Base-by-base conservation (phyloP, 2,329 filamentous ascomycete genomes). In the Podosphaera aphanis region DNA sequence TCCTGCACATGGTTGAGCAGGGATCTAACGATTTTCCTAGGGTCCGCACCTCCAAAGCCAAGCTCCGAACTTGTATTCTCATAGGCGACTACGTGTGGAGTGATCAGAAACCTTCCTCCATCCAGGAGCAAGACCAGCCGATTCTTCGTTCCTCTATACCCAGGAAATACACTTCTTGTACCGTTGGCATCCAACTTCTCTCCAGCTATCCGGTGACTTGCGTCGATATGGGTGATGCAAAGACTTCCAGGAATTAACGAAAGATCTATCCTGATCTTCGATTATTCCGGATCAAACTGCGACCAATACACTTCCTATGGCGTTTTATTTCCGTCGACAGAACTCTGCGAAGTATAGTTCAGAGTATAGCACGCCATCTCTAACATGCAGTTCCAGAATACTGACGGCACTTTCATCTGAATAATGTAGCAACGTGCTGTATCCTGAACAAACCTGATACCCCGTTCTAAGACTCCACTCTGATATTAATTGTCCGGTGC, bases 141-240 rank as follows among this genome's bases (percentile, higher is more conserved):
- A 27, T 42, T 42, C 2, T 42, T 42, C 2, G 20, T 42, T 23
- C 39, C 39, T 42, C 39, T 23, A 27, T 25, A 42, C 6, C 39
- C 39, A 42, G 27, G 8, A 42, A 42, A 42, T n/a, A 42, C 20
- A 42, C 39, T 42, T 42, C 39, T 42, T 27, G 39, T 42, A 23
- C 39, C 39, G 20, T 42, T 42, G 8, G 5, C 39, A n/a, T 42
- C 8, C 20, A n/a, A 42, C 15, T 42, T 39, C 21, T 42, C 39
- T 5, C 39, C 20, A 27, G 21, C 20, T 42, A 42, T 27, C 11
- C 19, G 20, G 19, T 42, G 39, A 27, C 20, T 42, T 42, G 39
- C 39, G 15, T 42, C 39, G 15, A 42, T 20, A 42, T 42, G 39
- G 2, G 21, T 27, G 39, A 42, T 42, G 20, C 39, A 42, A 11